Percentiles rank a stretch among this genome's conserved stretches.
phyloP scores from a whole-genome alignment of 305 asterid genomes.

The Fraxinus velutina region DNA sequence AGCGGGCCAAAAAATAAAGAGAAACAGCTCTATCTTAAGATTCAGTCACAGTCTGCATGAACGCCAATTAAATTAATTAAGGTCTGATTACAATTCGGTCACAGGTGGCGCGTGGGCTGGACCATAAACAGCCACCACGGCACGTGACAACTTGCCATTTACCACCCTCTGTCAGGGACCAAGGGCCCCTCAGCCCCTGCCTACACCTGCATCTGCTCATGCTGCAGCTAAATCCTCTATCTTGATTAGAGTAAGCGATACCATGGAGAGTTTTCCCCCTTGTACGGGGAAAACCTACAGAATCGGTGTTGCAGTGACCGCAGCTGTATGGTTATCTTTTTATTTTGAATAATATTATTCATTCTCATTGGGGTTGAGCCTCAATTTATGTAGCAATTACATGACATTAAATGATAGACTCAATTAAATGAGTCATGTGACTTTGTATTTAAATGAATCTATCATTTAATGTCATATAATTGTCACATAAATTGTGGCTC shows the following conservation, averaged over 20 bases:
- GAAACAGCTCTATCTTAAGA: neutral
- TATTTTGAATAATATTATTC: too few relatives aligned
- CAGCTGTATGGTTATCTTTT: neutral
- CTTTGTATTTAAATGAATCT: too few relatives aligned
- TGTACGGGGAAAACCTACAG: too few relatives aligned
- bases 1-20: constrained; percentile 9
- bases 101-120: constrained; percentile 18
- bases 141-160: constrained; percentile 10
- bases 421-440: too few relatives aligned
- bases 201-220: neutral
- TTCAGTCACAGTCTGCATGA: constrained; percentile 14
- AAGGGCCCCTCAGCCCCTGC: neutral
- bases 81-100: constrained; percentile 3
- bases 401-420: too few relatives aligned
- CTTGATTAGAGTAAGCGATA: neutral
- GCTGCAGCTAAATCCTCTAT: neutral
- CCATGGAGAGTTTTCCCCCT: too few relatives aligned
- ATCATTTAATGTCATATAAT: too few relatives aligned
- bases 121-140: constrained; percentile 31
- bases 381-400: too few relatives aligned
- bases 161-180: neutral
- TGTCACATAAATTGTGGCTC: too few relatives aligned
- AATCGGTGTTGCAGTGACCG: neutral
- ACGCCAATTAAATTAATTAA: constrained; percentile 19
- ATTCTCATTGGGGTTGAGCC: too few relatives aligned